Evolutionary conservation across 2,329 filamentous ascomycete species (phyloP).

Genomic region (Metarhizium sp.): DNA sequence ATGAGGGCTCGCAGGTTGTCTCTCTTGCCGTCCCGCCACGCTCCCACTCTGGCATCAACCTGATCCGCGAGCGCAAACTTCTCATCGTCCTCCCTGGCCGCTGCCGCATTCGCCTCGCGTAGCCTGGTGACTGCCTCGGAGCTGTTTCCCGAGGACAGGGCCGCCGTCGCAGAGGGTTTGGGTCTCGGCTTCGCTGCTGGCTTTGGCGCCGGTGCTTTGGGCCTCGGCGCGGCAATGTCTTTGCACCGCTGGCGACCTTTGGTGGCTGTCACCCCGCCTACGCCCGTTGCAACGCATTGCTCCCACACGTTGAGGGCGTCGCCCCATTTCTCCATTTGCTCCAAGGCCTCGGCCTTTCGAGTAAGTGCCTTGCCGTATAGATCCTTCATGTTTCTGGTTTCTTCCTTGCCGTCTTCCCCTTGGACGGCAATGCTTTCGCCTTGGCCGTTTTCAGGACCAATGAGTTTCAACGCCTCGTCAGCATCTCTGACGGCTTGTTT

Average conservation of each 20-base stretch:
- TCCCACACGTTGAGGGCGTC: constrained; percentile 79
- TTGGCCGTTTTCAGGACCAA: constrained; percentile 70
- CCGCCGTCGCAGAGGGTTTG: constrained; percentile 28
- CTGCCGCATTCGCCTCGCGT: constrained; percentile 74
- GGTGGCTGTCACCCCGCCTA: constrained; percentile 76
- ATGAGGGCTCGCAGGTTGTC: constrained; percentile 86
- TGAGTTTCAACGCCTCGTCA: constrained; percentile 68
- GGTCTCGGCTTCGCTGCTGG: constrained; percentile 38
- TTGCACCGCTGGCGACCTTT: constrained; percentile 86
- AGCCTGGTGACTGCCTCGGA: constrained; percentile 75
- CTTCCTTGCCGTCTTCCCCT: constrained; percentile 44
- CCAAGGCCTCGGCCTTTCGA: constrained; percentile 89
- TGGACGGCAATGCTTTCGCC: constrained; percentile 68
- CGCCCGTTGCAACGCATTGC: constrained; percentile 69
- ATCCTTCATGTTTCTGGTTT: constrained; percentile 78
- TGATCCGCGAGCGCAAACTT: constrained; percentile 81
- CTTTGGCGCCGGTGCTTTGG: constrained; percentile 24
- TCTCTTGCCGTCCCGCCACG: constrained; percentile 85
- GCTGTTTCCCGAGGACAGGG: constrained; percentile 36
- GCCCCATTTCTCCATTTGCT: constrained; percentile 89
- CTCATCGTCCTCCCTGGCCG: constrained; percentile 82
- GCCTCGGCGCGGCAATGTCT: constrained; percentile 67
- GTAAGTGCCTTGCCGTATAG: constrained; percentile 90
- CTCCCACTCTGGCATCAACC: constrained; percentile 68
- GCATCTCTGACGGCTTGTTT: constrained; percentile 81